Evolutionary conservation across 805 yeast species (phyloP), one percentile per base, ranked within the genome.

Genomic region (Lachancea nothofagi): DNA sequence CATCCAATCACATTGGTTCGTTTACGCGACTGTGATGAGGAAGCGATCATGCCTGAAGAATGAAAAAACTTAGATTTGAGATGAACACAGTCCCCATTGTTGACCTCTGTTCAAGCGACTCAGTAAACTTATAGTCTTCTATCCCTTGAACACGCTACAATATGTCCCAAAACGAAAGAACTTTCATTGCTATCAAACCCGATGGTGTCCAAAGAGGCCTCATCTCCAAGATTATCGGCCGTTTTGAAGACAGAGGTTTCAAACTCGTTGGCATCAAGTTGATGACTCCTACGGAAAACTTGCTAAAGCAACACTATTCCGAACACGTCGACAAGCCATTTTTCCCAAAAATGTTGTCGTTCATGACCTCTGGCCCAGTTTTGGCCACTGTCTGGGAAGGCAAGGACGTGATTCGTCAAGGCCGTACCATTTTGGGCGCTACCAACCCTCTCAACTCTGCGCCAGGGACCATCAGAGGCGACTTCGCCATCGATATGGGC

Each of bases 371-470:
- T 54, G 99, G 99, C 60, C 99, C 99, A 66, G 83, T 93, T 58
- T 80, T 90, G 61, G 98, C 98, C 60, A 93, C 96, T 67, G 97
- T 89, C 60, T 93, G 99, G 99, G 97, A 93, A 74, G 99, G 99
- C 72, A 93, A 89, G 77, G 97, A 93, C 65, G 98, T 80, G 68
- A 98, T 93, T 70, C 89, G 90, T 77, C 95, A 86, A 71, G 98
- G 98, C 69, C 84, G 99, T 75, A 81, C 77, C 61, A 81, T 93
- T 68, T 80, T 93, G 62, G 99, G 99, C 74, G 97, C 98, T 59
- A 93, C 98, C 71, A 90, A 93, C 85, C 98, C 99, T 67, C 77
- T 83, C 67, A 80, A 78, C 59, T 85, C 96, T 59, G 90, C 95
- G 55, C 97, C 97, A 70, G 99, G 99, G 71, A 93, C 99, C 72